Evolutionary conservation across 176 grass and related monocot species (phyloP).

Genomic region (Typha latifolia): DNA sequence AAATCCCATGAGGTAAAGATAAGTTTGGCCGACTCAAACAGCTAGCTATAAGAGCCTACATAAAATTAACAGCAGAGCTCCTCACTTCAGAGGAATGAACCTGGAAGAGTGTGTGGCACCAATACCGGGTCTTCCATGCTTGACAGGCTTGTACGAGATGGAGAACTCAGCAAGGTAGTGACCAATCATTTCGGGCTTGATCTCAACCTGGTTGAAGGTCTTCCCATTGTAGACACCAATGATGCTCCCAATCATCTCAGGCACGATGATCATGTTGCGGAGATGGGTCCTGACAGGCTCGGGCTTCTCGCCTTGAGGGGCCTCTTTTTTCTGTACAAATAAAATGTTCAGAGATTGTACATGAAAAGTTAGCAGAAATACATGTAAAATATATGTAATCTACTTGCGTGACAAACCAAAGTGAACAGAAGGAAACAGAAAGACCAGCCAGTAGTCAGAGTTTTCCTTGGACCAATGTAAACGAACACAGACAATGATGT

Average conservation of each 20-base stretch:
- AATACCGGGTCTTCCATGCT: constrained; percentile 74
- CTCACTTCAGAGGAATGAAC: constrained; percentile 77
- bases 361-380: too few relatives aligned
- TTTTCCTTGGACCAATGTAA: too few relatives aligned
- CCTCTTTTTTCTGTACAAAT: constrained; percentile 46
- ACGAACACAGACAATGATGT: too few relatives aligned
- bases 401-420: too few relatives aligned
- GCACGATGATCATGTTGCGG: constrained; percentile 71
- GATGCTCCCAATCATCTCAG: constrained; percentile 66
- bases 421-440: too few relatives aligned
- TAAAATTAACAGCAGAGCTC: not conserved
- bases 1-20: not conserved
- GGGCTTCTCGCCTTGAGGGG: constrained; percentile 54
- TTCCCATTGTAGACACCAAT: constrained; percentile 56
- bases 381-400: too few relatives aligned
- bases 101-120: constrained; percentile 71
- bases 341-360: too few relatives aligned
- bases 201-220: constrained; percentile 64
- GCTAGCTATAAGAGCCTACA: not conserved
- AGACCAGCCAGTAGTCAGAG: too few relatives aligned
- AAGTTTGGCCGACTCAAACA: not conserved
- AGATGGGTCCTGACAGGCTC: constrained; percentile 68
- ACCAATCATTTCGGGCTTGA: constrained; percentile 76
- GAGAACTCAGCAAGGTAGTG: constrained; percentile 74
- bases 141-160: constrained; percentile 73